A percentile compares a stretch with the other conserved stretches of the same genome.
Evolutionary conservation across 495 filamentous ascomycete genomes (phyloP).

Genomic region (Pyronema omphalodes): DNA sequence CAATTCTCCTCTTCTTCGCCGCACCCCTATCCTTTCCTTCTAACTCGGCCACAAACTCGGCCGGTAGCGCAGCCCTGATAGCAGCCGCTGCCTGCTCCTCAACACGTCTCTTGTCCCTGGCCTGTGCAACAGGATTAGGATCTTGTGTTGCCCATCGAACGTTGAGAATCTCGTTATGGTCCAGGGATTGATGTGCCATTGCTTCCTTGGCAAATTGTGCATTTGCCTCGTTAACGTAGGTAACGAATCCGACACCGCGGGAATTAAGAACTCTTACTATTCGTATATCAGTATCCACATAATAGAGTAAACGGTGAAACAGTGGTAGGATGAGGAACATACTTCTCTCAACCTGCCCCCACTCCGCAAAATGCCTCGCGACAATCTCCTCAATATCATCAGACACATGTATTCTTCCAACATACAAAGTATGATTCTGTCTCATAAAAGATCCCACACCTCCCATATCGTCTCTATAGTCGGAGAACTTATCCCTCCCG

Average conservation of each 20-base stretch:
- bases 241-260: conserved; percentile 79
- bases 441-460: conserved; percentile 81
- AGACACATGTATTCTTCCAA: conserved; percentile 85
- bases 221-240: conserved; percentile 69
- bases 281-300: conserved; percentile 9
- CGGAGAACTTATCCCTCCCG: conserved; percentile 66
- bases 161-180: conserved; percentile 82
- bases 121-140: conserved; percentile 88
- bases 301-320: neutral
- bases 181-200: conserved; percentile 73
- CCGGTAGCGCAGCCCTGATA: conserved; percentile 74
- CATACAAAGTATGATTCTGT: conserved; percentile 80
- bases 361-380: conserved; percentile 79
- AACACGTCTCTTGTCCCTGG: conserved; percentile 69
- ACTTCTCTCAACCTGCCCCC: conserved; percentile 74
- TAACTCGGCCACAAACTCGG: conserved; percentile 79
- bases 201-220: conserved; percentile 82
- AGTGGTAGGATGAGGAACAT: conserved; percentile 8
- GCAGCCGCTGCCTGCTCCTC: conserved; percentile 99
- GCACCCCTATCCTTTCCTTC: conserved; percentile 80
- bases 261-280: conserved; percentile 66
- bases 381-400: conserved; percentile 98
- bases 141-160: conserved; percentile 94
- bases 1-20: conserved; percentile 70
- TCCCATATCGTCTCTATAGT: conserved; percentile 93